A percentile compares a stretch with the other conserved stretches of the same genome.
Conservation (phyloP, 208 protist species). For the Leptomonas pyrrhocoris region DNA sequence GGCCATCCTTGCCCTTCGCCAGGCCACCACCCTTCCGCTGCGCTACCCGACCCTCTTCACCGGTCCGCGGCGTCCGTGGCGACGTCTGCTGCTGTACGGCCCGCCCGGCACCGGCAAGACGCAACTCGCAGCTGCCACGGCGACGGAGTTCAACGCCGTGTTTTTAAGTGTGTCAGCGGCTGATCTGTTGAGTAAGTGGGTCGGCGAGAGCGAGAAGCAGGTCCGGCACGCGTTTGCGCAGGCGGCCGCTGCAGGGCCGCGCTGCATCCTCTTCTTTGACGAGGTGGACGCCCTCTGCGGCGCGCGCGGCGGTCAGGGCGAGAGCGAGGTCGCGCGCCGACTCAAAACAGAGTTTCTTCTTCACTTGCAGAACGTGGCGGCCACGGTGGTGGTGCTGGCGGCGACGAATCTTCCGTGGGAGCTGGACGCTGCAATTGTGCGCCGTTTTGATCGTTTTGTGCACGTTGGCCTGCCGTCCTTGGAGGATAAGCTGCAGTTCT, state of each 20-base stretch:
- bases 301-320: conserved; percentile 60
- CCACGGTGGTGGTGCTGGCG: conserved; percentile 76
- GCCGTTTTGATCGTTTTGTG: conserved; percentile 89
- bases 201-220: conserved; percentile 97
- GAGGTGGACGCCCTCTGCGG: conserved; percentile 94
- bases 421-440: conserved; percentile 85
- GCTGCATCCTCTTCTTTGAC: conserved; percentile 93
- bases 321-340: conserved; percentile 91
- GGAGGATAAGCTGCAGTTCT: conserved; percentile 36
- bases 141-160: conserved; percentile 93
- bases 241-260: conserved; percentile 43
- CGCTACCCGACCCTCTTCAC: conserved; percentile 97
- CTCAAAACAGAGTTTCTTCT: conserved; percentile 99
- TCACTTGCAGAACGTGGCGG: conserved; percentile 77
- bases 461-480: conserved; percentile 80
- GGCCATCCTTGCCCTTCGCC: conserved; percentile 96
- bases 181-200: conserved; percentile 97
- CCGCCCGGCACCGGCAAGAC: conserved; percentile 98
- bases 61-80: conserved; percentile 92
- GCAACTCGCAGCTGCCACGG: conserved; percentile 97
- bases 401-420: conserved; percentile 94
- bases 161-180: conserved; percentile 94
- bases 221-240: conserved; percentile 93
- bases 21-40: conserved; percentile 96
- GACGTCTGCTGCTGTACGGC: conserved; percentile 98